Evolutionary conservation across 2,329 filamentous ascomycete species (phyloP).

Genomic region (Stemphylium lycopersici): DNA sequence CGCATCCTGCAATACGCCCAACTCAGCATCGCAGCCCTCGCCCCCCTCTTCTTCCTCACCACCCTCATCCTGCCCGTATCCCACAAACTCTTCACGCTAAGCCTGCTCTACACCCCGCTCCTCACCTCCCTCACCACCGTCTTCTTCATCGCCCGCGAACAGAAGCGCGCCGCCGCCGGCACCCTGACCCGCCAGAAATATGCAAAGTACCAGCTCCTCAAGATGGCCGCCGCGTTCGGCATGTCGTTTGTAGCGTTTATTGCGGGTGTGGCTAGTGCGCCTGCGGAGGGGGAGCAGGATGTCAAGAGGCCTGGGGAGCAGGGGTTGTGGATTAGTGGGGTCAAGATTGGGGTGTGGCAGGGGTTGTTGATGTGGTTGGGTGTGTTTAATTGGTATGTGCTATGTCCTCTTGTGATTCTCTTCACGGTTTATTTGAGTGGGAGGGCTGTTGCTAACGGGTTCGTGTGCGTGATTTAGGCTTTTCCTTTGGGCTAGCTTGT

Average conservation of each 20-base stretch:
- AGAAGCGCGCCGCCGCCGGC: conserved; percentile 21
- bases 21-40: conserved; percentile 19
- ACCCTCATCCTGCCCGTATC: conserved; percentile 26
- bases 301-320: conserved; percentile 7
- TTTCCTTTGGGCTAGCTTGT: conserved; percentile 33
- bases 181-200: conserved; percentile 30
- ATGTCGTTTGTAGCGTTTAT: conserved; percentile 30
- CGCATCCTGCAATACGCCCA: conserved; percentile 28
- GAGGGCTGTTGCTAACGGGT: neutral
- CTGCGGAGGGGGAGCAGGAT: conserved; percentile 7
- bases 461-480: conserved; percentile 15
- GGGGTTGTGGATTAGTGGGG: conserved; percentile 24
- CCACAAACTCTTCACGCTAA: conserved; percentile 31
- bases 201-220: conserved; percentile 31
- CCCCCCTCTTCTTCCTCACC: conserved; percentile 22
- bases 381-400: conserved; percentile 34
- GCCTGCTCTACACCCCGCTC: conserved; percentile 30
- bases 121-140: conserved; percentile 26
- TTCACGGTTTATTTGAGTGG: too few relatives aligned
- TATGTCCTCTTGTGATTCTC: too few relatives aligned
- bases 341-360: conserved; percentile 29
- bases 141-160: conserved; percentile 28
- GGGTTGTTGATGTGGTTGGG: conserved; percentile 28
- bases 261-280: conserved; percentile 8
- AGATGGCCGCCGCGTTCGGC: conserved; percentile 24